A percentile compares a stretch with the other conserved stretches of the same genome.
phyloP scores from a whole-genome alignment of 2,329 filamentous ascomycete species.

The Epichloe hybrida region DNA sequence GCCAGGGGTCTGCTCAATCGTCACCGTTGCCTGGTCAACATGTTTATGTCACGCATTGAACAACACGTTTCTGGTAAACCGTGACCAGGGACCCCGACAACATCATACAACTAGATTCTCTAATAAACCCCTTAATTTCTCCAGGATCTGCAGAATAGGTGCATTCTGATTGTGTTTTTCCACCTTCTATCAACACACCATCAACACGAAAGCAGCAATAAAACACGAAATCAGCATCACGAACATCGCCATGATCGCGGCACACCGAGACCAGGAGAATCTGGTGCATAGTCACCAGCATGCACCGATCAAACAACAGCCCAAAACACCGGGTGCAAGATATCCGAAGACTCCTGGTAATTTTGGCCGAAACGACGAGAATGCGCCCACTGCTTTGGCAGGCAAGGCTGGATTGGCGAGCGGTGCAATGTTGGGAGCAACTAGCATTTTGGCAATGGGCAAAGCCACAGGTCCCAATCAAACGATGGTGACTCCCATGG shows the following conservation, averaged over 20 bases:
- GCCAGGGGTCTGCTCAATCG: background rate
- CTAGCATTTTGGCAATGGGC: conserved; percentile 28
- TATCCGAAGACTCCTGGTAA: conserved; percentile 75
- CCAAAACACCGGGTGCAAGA: conserved; percentile 68
- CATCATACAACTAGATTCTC: background rate
- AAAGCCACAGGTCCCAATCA: conserved; percentile 33
- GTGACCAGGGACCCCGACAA: conserved; percentile 10
- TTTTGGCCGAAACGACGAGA: conserved; percentile 71
- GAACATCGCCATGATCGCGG: conserved; percentile 50
- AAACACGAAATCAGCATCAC: background rate
- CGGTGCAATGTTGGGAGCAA: conserved; percentile 40
- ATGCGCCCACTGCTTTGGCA: conserved; percentile 36
- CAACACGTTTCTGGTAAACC: conserved; percentile 3
- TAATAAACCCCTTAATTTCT: background rate
- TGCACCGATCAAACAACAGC: conserved; percentile 58
- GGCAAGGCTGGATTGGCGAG: conserved; percentile 33
- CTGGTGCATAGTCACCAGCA: conserved; percentile 66
- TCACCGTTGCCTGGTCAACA: conserved; percentile 18
- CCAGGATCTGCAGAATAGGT: background rate
- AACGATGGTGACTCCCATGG: conserved; percentile 66
- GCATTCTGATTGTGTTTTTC: background rate
- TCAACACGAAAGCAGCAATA: background rate
- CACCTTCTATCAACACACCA: background rate
- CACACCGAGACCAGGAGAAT: conserved; percentile 80
- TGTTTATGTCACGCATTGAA: background rate